A percentile compares a stretch with the other conserved stretches of the same genome.
These are phyloP conservation scores for Leucaena leucocephala DNA, from an alignment of 306 rosid genomes.

Conservation along the genomic window DNA sequence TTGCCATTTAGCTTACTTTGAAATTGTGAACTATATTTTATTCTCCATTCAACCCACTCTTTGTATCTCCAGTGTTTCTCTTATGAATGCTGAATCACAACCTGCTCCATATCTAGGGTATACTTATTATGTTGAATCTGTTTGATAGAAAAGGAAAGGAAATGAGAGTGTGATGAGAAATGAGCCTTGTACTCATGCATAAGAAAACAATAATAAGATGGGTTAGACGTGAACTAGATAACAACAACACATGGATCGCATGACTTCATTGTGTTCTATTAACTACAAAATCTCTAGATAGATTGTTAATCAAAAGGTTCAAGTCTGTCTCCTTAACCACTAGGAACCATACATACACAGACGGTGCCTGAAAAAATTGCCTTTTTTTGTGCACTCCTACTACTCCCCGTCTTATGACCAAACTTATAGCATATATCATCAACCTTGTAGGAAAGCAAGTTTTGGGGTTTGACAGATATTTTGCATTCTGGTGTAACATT, in stretches of 20 bases:
- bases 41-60: not conserved
- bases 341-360: too few relatives aligned
- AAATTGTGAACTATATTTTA: constrained; percentile 28
- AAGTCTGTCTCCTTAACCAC: too few relatives aligned
- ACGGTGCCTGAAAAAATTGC: not conserved
- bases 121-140: not conserved
- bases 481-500: constrained; percentile 1
- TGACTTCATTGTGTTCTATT: too few relatives aligned
- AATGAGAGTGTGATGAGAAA: not conserved
- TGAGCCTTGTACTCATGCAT: not conserved
- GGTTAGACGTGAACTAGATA: not conserved
- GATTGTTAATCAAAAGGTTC: too few relatives aligned
- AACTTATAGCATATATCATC: not conserved
- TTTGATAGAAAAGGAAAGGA: not conserved
- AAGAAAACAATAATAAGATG: not conserved
- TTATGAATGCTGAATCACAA: constrained; percentile 13
- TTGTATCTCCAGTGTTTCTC: constrained; percentile 5
- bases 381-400: not conserved
- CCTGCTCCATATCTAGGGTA: not conserved
- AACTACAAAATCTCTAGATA: too few relatives aligned
- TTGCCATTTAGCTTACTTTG: not conserved
- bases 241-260: too few relatives aligned
- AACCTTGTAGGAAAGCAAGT: constrained; percentile 10
- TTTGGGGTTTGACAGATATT: not conserved
- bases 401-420: not conserved